Evolutionary conservation across 1,284 basidiomycete species (phyloP).

Genomic region (Cryptococcus sp.): DNA sequence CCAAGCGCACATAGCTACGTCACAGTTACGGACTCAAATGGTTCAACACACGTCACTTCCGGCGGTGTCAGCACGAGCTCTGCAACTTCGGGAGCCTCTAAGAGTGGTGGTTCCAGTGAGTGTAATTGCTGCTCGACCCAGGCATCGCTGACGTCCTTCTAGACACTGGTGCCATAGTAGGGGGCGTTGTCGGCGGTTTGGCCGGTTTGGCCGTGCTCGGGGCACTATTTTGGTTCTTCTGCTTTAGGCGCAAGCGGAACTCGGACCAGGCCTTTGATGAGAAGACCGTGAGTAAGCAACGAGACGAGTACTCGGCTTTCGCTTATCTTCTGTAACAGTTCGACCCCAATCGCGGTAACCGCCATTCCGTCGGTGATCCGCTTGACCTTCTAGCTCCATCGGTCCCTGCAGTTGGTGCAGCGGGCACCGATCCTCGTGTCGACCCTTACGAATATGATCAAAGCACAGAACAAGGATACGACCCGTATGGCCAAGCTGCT

Average conservation of each 20-base stretch:
- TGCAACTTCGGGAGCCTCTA: not conserved
- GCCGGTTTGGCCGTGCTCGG: slow-evolving; percentile 40
- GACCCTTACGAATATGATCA: slow-evolving; percentile 36
- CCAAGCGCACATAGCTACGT: slow-evolving; percentile 9
- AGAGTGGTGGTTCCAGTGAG: slow-evolving; percentile 20
- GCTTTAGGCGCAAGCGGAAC: slow-evolving; percentile 33
- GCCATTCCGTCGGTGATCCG: slow-evolving; percentile 47
- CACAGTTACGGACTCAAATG: slow-evolving; percentile 24
- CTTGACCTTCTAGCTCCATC: slow-evolving; percentile 43
- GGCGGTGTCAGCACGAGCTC: slow-evolving; percentile 13
- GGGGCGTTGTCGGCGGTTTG: slow-evolving; percentile 52
- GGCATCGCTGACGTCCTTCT: not conserved
- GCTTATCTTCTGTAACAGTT: slow-evolving; percentile 27
- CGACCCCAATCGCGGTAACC: slow-evolving; percentile 41
- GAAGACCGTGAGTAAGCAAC: slow-evolving; percentile 43
- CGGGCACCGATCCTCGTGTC: slow-evolving; percentile 21
- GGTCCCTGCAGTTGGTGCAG: slow-evolving; percentile 30
- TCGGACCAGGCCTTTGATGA: slow-evolving; percentile 51
- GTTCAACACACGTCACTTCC: slow-evolving; percentile 23
- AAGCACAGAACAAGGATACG: slow-evolving; percentile 19
- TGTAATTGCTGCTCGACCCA: not conserved
- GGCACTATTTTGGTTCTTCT: slow-evolving; percentile 44
- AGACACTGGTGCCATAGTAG: slow-evolving; percentile 53
- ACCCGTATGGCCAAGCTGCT: slow-evolving; percentile 28
- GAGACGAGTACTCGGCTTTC: not conserved